Percentiles rank a stretch among this genome's conserved stretches.
Conservation (phyloP, 169 alveolate genomes). For the Cytauxzoon felis region DNA sequence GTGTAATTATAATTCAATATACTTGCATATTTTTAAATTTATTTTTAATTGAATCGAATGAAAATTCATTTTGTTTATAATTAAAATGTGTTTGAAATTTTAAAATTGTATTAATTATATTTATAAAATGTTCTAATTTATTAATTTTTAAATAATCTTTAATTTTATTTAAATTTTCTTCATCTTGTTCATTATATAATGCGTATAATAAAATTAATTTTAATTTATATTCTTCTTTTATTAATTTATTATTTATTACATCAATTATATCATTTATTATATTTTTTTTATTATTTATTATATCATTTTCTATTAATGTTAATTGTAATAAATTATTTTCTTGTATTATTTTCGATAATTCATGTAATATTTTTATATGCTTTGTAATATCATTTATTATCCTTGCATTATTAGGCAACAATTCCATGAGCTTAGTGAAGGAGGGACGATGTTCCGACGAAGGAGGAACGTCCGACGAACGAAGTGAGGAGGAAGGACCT, state of each 20-base stretch:
- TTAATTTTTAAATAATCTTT: constrained; percentile 52
- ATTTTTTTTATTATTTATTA: constrained; percentile 28
- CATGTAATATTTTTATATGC: constrained; percentile 58
- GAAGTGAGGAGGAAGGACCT: no score
- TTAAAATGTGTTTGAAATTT: neutral
- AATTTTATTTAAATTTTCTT: constrained; percentile 25
- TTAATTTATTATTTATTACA: constrained; percentile 4
- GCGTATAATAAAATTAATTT: constrained; percentile 25
- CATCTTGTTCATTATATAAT: constrained; percentile 22
- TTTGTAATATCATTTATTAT: constrained; percentile 45
- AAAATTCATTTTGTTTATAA: neutral
- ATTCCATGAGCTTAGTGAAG: no score
- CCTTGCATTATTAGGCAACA: constrained; percentile 43
- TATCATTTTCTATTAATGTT: constrained; percentile 56
- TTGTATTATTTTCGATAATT: constrained; percentile 35
- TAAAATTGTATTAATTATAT: constrained; percentile 24
- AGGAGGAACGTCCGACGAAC: no score
- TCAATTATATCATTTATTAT: constrained; percentile 47
- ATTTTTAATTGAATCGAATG: neutral
- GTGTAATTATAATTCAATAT: neutral
- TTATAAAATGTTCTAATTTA: constrained; percentile 26
- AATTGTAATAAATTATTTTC: constrained; percentile 21
- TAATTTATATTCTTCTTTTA: constrained; percentile 29
- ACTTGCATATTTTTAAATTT: no score
- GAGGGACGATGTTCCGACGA: no score